Conservation (phyloP, 2,329 filamentous ascomycete species). For the Beauveria asiatica region DNA sequence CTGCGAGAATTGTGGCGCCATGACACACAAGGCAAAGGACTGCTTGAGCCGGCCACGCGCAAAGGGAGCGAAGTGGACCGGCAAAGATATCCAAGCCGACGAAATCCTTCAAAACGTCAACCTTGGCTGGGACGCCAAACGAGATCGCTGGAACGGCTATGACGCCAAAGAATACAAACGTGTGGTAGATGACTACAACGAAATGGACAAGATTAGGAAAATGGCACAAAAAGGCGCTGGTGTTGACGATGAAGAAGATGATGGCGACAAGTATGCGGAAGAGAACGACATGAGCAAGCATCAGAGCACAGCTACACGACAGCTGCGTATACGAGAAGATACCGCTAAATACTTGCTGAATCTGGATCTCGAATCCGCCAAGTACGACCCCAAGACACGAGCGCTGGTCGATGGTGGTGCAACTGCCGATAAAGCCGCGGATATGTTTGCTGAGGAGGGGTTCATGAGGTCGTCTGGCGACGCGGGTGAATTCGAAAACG, state of each 20-base stretch:
- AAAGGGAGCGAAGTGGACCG: constrained; percentile 84
- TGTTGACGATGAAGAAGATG: constrained; percentile 41
- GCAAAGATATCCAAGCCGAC: constrained; percentile 87
- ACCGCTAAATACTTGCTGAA: constrained; percentile 96
- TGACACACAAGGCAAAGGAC: constrained; percentile 94
- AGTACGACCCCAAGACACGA: constrained; percentile 94
- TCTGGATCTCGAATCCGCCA: constrained; percentile 89
- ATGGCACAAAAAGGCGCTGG: constrained; percentile 42
- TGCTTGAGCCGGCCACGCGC: constrained; percentile 85
- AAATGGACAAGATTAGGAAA: constrained; percentile 68
- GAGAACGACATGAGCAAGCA: constrained; percentile 95
- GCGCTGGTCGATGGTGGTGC: constrained; percentile 82
- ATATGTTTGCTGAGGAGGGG: constrained; percentile 83
- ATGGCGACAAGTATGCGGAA: constrained; percentile 75
- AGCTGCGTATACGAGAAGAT: constrained; percentile 87
- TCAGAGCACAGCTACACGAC: constrained; percentile 82
- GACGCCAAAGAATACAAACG: constrained; percentile 76
- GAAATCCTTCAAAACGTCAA: constrained; percentile 78
- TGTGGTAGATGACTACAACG: constrained; percentile 84
- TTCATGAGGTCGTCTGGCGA: constrained; percentile 86
- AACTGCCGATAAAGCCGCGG: constrained; percentile 68
- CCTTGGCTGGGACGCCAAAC: constrained; percentile 92
- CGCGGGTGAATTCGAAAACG: constrained; percentile 83
- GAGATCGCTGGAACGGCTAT: constrained; percentile 98
- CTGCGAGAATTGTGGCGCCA: constrained; percentile 95